Evolutionary conservation across 352 stramenopile genomes (phyloP), one percentile per base, ranked within the genome.

Genomic region (Pythium scleroteichum): DNA sequence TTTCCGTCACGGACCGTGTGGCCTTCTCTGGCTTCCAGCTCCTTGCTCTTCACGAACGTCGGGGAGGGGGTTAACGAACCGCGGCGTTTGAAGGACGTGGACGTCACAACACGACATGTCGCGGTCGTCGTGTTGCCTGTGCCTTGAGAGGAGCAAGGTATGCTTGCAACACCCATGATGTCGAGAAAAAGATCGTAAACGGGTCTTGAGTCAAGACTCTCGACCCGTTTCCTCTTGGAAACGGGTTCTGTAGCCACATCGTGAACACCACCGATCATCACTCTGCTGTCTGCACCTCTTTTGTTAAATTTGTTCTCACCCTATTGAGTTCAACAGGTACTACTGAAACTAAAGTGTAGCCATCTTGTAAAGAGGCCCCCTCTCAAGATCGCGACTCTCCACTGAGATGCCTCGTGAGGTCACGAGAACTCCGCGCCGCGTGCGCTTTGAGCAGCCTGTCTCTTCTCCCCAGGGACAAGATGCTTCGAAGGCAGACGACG

Each of bases 231-330:
- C 42, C 29, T n/a, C 5, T 3, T 7, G 19, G 12, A 39, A 22
- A 38, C 50, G 55, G 45, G 49, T 64, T 58, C 42, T 62, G 55
- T 62, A 62, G 55, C 55, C 45, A 62, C 54, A 62, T 62, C 33
- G 47, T 47, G 52, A 51, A 50, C 19, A 17, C 12, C 24, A 35
- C 27, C 22, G 35, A 32, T 45, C 54, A 62, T 52, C 29, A 50
- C 29, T 35, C 48, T 17, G 16, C 12, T 16, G 10, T 4, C 38
- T n/a, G 16, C 16, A 20, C 38, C 38, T 57, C 2, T 14, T 6
- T 38, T n/a, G 38, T 48, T 1, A 14, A 10, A 57, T 57, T 26
- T 6, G 6, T 22, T 48, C 50, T 44, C 16, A 6, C 13, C 17
- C 5, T 47, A 48, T 57, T 24, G n/a, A 23, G 5, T 59, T 23